phyloP scores from a whole-genome alignment of 352 stramenopile species.

The Globisporangium rhizosaccharum region DNA sequence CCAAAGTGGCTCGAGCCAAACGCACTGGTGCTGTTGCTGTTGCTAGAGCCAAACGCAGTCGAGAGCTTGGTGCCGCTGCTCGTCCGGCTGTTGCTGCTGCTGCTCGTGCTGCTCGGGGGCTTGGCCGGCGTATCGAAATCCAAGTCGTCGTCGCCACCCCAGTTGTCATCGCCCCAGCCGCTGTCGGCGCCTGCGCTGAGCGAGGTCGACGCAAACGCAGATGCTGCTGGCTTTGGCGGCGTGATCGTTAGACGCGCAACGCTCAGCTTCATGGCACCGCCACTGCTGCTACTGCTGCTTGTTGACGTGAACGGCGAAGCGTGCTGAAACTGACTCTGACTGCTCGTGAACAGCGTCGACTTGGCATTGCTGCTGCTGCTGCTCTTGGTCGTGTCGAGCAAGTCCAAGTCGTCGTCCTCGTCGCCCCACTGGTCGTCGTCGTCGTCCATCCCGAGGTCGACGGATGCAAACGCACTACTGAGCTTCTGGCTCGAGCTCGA shows the following conservation, averaged over 20 bases:
- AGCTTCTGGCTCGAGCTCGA: constrained; percentile 8
- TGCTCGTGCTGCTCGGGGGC: neutral
- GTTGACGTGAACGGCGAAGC: constrained; percentile 22
- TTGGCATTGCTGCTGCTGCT: constrained; percentile 18
- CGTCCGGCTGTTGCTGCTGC: neutral
- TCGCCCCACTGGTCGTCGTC: constrained; percentile 54
- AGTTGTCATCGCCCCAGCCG: constrained; percentile 65
- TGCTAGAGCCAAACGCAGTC: constrained; percentile 10
- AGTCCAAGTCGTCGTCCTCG: constrained; percentile 55
- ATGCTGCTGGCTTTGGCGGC: constrained; percentile 13
- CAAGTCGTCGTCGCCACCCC: constrained; percentile 49
- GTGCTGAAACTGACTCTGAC: neutral
- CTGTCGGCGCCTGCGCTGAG: constrained; percentile 25
- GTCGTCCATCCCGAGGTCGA: constrained; percentile 46
- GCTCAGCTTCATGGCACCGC: constrained; percentile 46
- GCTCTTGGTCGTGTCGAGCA: constrained; percentile 9
- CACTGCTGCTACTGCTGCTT: neutral
- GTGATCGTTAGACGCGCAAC: constrained; percentile 24
- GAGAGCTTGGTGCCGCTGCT: neutral
- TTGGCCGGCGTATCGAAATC: constrained; percentile 18
- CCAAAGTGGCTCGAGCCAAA: constrained; percentile 8
- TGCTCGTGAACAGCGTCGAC: constrained; percentile 13
- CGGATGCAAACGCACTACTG: constrained; percentile 36
- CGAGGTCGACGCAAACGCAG: constrained; percentile 11
- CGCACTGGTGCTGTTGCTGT: neutral